phyloP scores from a whole-genome alignment of 129 eudicot species.

The Centrapalus pauciflorus region DNA sequence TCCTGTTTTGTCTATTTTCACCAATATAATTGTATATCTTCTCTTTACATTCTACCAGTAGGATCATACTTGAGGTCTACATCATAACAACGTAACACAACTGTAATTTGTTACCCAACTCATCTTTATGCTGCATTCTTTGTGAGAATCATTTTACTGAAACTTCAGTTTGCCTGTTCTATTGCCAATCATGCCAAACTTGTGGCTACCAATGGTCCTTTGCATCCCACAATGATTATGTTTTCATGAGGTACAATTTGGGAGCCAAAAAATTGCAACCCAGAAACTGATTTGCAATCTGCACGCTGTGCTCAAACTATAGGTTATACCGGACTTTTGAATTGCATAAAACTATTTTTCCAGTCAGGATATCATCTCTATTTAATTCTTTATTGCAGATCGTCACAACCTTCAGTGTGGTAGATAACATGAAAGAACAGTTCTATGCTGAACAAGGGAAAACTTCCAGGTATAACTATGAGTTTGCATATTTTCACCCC shows the following conservation, averaged over 20 bases:
- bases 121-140: neutral
- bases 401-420: slow-evolving; percentile 87
- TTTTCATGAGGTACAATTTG: neutral
- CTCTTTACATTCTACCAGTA: too few species aligned
- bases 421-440: slow-evolving; percentile 93
- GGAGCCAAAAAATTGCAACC: neutral
- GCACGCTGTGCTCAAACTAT: too few species aligned
- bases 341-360: neutral
- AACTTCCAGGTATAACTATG: slow-evolving; percentile 50
- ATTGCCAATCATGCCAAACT: neutral
- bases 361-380: neutral
- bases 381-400: slow-evolving; percentile 39
- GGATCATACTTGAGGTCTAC: too few species aligned
- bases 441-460: slow-evolving; percentile 62
- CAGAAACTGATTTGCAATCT: too few species aligned
- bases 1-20: too few species aligned
- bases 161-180: neutral
- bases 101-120: neutral
- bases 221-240: neutral
- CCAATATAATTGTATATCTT: too few species aligned
- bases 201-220: neutral
- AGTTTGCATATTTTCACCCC: slow-evolving; percentile 3
- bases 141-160: neutral
- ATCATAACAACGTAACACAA: too few species aligned
- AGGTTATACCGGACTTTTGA: neutral